Evolutionary conservation across 2,329 filamentous ascomycete species (phyloP).

Genomic region (Colletotrichum plurivorum): DNA sequence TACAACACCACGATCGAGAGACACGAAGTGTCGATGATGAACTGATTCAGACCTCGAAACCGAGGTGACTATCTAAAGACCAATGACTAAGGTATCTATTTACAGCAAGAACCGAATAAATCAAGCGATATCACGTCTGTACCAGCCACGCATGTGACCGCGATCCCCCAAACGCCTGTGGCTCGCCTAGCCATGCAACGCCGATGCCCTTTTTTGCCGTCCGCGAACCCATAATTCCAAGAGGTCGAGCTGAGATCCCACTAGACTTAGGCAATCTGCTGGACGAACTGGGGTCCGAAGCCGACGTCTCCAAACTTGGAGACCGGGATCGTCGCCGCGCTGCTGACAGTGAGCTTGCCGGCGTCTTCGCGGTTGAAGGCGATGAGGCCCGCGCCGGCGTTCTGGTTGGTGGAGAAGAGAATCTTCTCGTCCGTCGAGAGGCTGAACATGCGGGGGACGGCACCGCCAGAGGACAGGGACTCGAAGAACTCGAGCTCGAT

Average conservation of each 20-base stretch:
- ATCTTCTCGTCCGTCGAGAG: conserved; percentile 50
- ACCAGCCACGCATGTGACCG: conserved; percentile 35
- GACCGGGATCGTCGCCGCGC: conserved; percentile 45
- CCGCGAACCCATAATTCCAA: neutral
- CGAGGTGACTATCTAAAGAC: conserved; percentile 24
- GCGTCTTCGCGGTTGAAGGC: conserved; percentile 45
- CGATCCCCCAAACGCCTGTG: conserved; percentile 26
- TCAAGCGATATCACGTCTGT: conserved; percentile 34
- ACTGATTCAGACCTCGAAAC: neutral
- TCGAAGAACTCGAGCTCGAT: conserved; percentile 52
- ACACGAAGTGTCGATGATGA: neutral
- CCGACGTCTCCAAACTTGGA: conserved; percentile 46
- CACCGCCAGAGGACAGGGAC: conserved; percentile 52
- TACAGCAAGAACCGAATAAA: conserved; percentile 27
- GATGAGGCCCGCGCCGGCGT: conserved; percentile 55
- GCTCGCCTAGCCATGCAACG: conserved; percentile 23
- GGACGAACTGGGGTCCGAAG: conserved; percentile 51
- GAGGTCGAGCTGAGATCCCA: neutral
- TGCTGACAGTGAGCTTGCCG: conserved; percentile 49
- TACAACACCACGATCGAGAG: neutral
- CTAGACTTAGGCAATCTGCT: conserved; percentile 45
- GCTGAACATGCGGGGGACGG: conserved; percentile 63
- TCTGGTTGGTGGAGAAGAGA: conserved; percentile 64
- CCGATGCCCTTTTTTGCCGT: conserved; percentile 9
- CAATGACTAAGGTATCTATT: conserved; percentile 35